Conservation (phyloP, 345 rosid genomes). For the Physaria fendleri region DNA sequence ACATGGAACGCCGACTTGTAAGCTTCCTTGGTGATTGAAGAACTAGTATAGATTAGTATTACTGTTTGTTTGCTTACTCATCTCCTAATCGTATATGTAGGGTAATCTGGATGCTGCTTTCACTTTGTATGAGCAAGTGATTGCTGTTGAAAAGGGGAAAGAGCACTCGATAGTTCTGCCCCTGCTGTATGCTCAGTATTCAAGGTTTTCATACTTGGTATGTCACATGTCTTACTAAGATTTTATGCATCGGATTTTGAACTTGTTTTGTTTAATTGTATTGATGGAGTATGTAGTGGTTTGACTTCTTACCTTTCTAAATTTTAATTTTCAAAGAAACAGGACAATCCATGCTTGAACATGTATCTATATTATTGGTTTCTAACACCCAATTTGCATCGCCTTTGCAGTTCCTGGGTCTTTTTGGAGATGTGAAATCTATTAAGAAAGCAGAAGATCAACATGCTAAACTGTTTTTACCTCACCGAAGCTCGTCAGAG, state of each 20-base stretch:
- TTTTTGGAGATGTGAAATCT: constrained; percentile 61
- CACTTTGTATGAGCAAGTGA: constrained; percentile 80
- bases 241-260: not conserved
- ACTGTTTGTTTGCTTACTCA: constrained; percentile 15
- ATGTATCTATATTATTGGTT: constrained; percentile 1
- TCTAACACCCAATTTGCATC: constrained; percentile 2
- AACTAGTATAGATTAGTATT: not conserved
- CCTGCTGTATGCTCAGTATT: constrained; percentile 77
- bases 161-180: constrained; percentile 75
- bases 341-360: not conserved
- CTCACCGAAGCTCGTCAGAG: constrained; percentile 56
- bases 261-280: not conserved
- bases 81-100: constrained; percentile 37
- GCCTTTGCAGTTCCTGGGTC: constrained; percentile 63
- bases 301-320: not conserved
- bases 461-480: constrained; percentile 71
- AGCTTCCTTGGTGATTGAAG: constrained; percentile 22
- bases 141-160: constrained; percentile 93
- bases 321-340: constrained; percentile 21
- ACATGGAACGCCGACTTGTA: constrained; percentile 91
- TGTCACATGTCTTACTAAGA: constrained; percentile 22
- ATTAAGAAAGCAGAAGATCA: constrained; percentile 72
- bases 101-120: constrained; percentile 75
- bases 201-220: constrained; percentile 75
- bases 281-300: not conserved